A percentile compares a stretch with the other conserved stretches of the same genome.
phyloP scores from a whole-genome alignment of 169 alveolate genomes.

The Plasmodium vinckei region DNA sequence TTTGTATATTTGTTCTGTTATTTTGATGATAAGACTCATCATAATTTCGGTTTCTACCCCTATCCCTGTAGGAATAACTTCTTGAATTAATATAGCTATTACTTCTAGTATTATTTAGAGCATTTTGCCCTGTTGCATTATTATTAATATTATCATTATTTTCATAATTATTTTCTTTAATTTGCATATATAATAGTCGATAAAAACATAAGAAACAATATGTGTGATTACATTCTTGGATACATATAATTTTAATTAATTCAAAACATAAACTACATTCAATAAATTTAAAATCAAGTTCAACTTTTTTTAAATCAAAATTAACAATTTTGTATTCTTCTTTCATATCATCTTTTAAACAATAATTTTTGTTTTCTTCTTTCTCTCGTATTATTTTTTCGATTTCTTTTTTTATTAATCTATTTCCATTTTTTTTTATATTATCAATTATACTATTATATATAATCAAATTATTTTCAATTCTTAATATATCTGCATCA shows the following conservation, averaged over 20 bases:
- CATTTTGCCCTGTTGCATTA: neutral
- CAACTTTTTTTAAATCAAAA: constrained; percentile 68
- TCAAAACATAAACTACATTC: constrained; percentile 76
- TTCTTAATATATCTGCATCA: constrained; percentile 66
- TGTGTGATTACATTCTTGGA: constrained; percentile 76
- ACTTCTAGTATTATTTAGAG: constrained; percentile 1
- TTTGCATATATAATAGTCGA: constrained; percentile 69
- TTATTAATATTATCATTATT: constrained; percentile 8
- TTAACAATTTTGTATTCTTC: constrained; percentile 44
- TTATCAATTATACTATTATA: constrained; percentile 72
- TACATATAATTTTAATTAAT: constrained; percentile 64
- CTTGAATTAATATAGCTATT: neutral
- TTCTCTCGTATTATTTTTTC: constrained; percentile 73
- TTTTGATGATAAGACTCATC: neutral
- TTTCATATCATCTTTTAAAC: constrained; percentile 39
- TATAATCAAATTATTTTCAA: constrained; percentile 65
- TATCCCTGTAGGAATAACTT: neutral
- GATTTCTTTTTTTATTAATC: constrained; percentile 62
- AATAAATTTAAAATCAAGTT: constrained; percentile 64
- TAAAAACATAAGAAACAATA: constrained; percentile 73
- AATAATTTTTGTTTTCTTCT: constrained; percentile 31
- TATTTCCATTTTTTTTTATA: constrained; percentile 74
- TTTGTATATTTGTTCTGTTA: constrained; percentile 20
- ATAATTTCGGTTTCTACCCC: neutral
- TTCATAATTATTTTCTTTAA: constrained; percentile 42